Conservation (phyloP, 345 rosid species). For the Erodium maritimum region DNA sequence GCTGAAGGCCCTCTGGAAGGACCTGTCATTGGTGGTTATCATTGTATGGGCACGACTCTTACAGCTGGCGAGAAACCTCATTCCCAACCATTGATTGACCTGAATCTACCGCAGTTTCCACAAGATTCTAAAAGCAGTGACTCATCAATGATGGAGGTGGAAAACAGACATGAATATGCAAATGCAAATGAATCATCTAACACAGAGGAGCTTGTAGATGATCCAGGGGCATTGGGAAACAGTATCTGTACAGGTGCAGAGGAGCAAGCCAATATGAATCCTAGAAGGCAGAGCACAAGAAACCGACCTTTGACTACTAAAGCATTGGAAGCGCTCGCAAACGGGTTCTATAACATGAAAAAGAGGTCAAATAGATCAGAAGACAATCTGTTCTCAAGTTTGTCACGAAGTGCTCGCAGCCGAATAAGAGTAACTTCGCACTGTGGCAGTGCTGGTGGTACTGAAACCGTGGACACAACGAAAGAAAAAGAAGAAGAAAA, state of each 20-base stretch:
- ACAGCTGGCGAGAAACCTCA: slow-evolving; percentile 7
- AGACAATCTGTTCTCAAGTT: neutral
- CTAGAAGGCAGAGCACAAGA: neutral
- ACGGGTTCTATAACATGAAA: neutral
- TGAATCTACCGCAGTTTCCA: neutral
- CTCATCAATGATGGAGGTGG: neutral
- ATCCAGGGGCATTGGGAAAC: neutral
- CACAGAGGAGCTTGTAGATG: neutral
- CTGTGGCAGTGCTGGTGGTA: neutral
- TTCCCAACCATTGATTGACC: neutral
- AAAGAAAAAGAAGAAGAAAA: neutral
- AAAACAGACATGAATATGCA: neutral
- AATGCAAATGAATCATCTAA: neutral
- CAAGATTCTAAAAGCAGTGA: neutral
- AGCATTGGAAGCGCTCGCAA: neutral
- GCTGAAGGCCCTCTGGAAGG: slow-evolving; percentile 15
- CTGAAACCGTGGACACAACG: neutral
- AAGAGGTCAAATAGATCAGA: neutral
- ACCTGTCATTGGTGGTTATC: slow-evolving; percentile 4
- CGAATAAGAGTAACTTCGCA: neutral
- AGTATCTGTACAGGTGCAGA: neutral
- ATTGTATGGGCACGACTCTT: slow-evolving; percentile 6
- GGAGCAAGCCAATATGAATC: neutral
- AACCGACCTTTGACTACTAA: neutral
- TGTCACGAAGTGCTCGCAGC: neutral